A percentile compares a stretch with the other conserved stretches of the same genome.
Evolutionary conservation across 2,329 filamentous ascomycete genomes (phyloP).

Genomic region (Pseudogymnoascus destructans): DNA sequence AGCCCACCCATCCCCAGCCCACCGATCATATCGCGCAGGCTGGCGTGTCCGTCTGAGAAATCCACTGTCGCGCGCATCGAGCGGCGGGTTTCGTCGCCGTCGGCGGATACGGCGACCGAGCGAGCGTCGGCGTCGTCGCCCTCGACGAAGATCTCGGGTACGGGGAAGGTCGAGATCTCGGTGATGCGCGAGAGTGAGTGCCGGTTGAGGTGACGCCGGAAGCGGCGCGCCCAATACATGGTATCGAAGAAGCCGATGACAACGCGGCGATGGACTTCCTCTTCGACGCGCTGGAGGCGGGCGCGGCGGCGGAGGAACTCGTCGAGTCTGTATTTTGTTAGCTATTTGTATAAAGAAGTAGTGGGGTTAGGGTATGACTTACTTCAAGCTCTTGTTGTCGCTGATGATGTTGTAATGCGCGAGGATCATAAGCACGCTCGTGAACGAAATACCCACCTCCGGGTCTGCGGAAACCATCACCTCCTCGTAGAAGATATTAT

Average conservation of each 20-base stretch:
- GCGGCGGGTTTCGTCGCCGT: slow-evolving; percentile 12
- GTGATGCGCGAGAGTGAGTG: slow-evolving; percentile 68
- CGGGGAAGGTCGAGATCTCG: slow-evolving; percentile 61
- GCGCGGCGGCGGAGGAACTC: slow-evolving; percentile 87
- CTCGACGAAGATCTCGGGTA: slow-evolving; percentile 85
- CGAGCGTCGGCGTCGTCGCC: slow-evolving; percentile 44
- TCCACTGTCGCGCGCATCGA: slow-evolving; percentile 17
- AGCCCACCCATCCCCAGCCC: not conserved
- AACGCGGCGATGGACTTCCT: slow-evolving; percentile 79
- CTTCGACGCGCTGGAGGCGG: slow-evolving; percentile 83
- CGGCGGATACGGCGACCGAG: slow-evolving; percentile 19
- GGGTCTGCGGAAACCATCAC: slow-evolving; percentile 86
- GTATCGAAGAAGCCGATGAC: slow-evolving; percentile 96
- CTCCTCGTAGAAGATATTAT: slow-evolving; percentile 96
- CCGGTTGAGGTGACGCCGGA: slow-evolving; percentile 60
- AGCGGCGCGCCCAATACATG: slow-evolving; percentile 68
- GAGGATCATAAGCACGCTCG: slow-evolving; percentile 82
- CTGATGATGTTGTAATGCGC: slow-evolving; percentile 98
- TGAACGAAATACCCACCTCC: slow-evolving; percentile 82
- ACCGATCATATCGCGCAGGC: slow-evolving; percentile 7
- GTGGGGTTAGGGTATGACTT: slow-evolving; percentile 21
- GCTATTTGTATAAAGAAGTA: slow-evolving; percentile 10
- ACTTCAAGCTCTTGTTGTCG: slow-evolving; percentile 88
- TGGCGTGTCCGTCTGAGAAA: slow-evolving; percentile 14
- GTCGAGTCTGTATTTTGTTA: slow-evolving; percentile 51